Percentiles rank a stretch among this genome's conserved stretches.
Evolutionary conservation across 306 rosid species (phyloP).

Genomic region (Potentilla sterilis): DNA sequence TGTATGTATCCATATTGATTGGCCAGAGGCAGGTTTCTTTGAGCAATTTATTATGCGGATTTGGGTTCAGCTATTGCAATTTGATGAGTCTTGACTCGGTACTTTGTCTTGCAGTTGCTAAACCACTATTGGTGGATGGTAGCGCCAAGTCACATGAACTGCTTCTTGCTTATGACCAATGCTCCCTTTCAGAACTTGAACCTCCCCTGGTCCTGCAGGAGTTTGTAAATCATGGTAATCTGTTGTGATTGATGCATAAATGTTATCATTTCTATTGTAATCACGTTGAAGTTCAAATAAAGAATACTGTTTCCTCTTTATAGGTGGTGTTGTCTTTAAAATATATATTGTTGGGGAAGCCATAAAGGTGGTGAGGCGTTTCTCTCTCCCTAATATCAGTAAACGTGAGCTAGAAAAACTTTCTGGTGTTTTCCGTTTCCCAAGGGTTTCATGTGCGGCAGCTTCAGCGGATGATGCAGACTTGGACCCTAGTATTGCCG

Average conservation of each 20-base stretch:
- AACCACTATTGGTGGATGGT: constrained; percentile 89
- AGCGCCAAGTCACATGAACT: constrained; percentile 82
- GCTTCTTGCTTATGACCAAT: constrained; percentile 72
- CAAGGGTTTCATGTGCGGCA: constrained; percentile 94
- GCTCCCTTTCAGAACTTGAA: constrained; percentile 78
- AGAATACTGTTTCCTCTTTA: constrained; percentile 14
- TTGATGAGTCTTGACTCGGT: neutral
- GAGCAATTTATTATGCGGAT: neutral
- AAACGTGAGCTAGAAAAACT: constrained; percentile 61
- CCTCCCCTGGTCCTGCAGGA: constrained; percentile 94
- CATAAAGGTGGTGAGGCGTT: constrained; percentile 88
- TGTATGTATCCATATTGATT: neutral
- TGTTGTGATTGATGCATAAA: neutral
- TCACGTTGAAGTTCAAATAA: neutral
- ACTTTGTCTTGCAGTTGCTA: constrained; percentile 52
- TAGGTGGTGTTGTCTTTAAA: constrained; percentile 90
- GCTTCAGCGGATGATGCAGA: constrained; percentile 96
- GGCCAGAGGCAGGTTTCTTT: neutral
- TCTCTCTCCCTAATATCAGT: constrained; percentile 78
- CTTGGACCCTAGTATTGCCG: constrained; percentile 80
- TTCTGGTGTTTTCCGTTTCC: constrained; percentile 65
- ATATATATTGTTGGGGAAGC: constrained; percentile 83
- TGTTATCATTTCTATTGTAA: neutral
- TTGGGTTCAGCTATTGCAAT: neutral
- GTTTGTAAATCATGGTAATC: constrained; percentile 86